phyloP scores from a whole-genome alignment of 208 protist species.

The Trichomonas gallinae region DNA sequence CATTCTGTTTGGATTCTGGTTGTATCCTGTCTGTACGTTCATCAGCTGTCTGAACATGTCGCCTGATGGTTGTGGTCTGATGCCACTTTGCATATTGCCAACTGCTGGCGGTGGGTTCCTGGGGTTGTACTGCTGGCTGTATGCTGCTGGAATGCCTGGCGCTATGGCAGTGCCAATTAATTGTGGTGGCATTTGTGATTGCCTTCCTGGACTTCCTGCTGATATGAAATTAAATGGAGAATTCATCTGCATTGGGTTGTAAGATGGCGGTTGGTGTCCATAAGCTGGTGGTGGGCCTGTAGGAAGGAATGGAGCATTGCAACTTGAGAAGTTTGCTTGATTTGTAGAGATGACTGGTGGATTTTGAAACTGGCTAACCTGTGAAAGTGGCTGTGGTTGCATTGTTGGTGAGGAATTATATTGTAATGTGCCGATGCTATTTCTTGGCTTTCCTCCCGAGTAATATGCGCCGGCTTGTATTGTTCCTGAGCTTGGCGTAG shows the following conservation, averaged over 20 bases:
- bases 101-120: too few relatives aligned
- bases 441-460: neutral
- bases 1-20: neutral
- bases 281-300: neutral
- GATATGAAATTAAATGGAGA: neutral
- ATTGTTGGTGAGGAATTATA: neutral
- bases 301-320: neutral
- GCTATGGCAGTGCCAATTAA: too few relatives aligned
- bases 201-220: neutral
- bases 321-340: neutral
- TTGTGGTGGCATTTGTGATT: too few relatives aligned
- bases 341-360: neutral
- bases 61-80: too few relatives aligned
- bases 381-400: neutral
- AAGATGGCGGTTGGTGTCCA: neutral
- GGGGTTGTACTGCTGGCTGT: too few relatives aligned
- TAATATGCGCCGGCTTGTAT: neutral
- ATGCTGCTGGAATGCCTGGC: too few relatives aligned
- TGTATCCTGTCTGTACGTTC: neutral
- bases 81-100: neutral
- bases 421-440: neutral
- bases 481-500: neutral
- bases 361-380: neutral
- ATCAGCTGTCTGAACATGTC: neutral
- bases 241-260: neutral